Evolutionary conservation across 352 stramenopile species (phyloP), one percentile per base, ranked within the genome.

Genomic region (Hyaloperonospora brassicae): DNA sequence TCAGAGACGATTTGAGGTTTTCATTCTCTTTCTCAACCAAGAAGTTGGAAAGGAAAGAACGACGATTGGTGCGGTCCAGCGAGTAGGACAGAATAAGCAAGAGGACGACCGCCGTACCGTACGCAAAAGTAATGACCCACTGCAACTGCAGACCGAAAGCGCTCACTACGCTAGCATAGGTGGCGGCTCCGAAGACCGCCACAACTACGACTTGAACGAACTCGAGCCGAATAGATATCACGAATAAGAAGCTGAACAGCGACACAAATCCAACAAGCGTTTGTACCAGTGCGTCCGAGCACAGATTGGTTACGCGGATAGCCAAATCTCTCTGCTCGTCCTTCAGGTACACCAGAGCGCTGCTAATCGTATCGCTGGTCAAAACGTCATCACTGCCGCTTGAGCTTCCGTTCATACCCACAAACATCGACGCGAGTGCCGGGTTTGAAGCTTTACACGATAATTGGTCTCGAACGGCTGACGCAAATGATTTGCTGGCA

Each of bases 21-120:
- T 87, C 82, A 43, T 95, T 95, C 53, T 95, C 82, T 46, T 85
- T 88, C 61, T 95, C 79, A 17, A 95, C 75, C 12, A 89, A 58
- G 43, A 92, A 80, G 31, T 87, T 87, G 0, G 82, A 87, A 1
- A 95, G 59, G 48, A 92, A 95, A 10, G 79, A 89, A 9, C 82
- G 72, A 5, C 84, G 82, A 46, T 90, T 90, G 35, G 76, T 87
- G 4, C 83, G 60, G 44, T 93, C 84, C 2, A 82, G 81, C 8
- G 81, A 87, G 50, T 89, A 85, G 22, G 80, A 91, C 38, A 89
- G 61, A 22, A 91, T 78, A 22, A 88, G 73, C 25, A 93, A 59
- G 41, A 91, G 57, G n/a, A 90, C 55, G 12, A 87, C 60, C 8
- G 80, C 71, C 52, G 86, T 86, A 5, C 64, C 56, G 48, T 83